Percentiles rank a stretch among this genome's conserved stretches.
These are phyloP conservation scores for Pyrus communis DNA, from an alignment of 306 rosid species.

Conservation along the genomic window DNA sequence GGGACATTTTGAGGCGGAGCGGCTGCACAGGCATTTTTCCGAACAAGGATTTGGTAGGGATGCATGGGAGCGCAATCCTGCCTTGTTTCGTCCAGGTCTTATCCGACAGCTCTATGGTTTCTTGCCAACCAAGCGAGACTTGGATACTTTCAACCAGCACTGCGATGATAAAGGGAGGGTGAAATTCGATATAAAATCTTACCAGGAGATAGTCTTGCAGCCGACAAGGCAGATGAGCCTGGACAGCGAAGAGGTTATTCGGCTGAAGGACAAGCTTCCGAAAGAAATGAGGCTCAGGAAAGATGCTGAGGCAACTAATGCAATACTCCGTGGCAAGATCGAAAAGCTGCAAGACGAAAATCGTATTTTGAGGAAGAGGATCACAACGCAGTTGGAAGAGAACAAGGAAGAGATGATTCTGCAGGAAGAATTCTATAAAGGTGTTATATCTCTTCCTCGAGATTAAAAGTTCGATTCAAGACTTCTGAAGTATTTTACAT, in stretches of 20 bases:
- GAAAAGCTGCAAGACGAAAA: slow-evolving; percentile 27
- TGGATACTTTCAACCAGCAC: slow-evolving; percentile 66
- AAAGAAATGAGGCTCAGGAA: slow-evolving; percentile 30
- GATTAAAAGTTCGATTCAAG: background rate
- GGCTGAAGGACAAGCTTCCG: slow-evolving; percentile 25
- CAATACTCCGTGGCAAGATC: slow-evolving; percentile 30
- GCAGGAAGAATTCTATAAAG: slow-evolving; percentile 7
- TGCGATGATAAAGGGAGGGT: slow-evolving; percentile 58
- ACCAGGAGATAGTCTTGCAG: slow-evolving; percentile 66
- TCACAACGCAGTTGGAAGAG: slow-evolving; percentile 28
- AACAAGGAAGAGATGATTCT: slow-evolving; percentile 12
- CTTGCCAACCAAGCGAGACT: slow-evolving; percentile 64
- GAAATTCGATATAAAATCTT: slow-evolving; percentile 58
- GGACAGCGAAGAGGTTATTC: slow-evolving; percentile 41
- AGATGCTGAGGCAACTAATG: slow-evolving; percentile 22
- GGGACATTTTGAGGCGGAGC: slow-evolving; percentile 77
- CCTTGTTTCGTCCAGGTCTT: slow-evolving; percentile 45
- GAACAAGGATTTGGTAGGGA: slow-evolving; percentile 60
- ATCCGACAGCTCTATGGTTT: slow-evolving; percentile 74
- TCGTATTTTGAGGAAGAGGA: slow-evolving; percentile 29
- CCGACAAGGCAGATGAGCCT: slow-evolving; percentile 56
- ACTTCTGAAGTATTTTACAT: background rate
- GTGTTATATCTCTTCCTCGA: background rate
- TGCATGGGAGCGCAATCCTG: slow-evolving; percentile 45
- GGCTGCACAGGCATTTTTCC: slow-evolving; percentile 59